Evolutionary conservation across 768 basidiomycete species (phyloP).

Genomic region (Leccinellum luteum): DNA sequence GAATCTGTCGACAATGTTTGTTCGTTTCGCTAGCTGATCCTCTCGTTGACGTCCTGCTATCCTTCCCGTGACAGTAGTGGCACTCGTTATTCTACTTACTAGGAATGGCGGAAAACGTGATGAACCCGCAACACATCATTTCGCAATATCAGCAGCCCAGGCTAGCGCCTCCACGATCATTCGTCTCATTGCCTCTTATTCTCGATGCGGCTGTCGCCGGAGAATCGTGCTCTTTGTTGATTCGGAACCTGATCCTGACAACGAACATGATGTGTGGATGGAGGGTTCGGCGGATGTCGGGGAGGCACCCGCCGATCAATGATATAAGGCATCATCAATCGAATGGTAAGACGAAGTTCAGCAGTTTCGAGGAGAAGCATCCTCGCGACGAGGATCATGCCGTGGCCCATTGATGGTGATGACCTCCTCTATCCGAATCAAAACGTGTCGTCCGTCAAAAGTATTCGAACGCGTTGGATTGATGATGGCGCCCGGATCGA

Average conservation of each 20-base stretch:
- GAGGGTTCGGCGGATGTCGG: neutral
- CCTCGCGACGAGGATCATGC: neutral
- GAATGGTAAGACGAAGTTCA: neutral
- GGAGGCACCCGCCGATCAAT: neutral
- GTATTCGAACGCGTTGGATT: neutral
- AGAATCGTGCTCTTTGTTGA: neutral
- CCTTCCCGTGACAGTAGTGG: neutral
- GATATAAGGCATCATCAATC: too few relatives aligned
- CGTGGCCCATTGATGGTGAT: neutral
- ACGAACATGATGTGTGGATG: neutral
- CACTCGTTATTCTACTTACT: neutral
- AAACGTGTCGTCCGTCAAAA: neutral
- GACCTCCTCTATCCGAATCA: neutral
- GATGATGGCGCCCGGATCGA: neutral
- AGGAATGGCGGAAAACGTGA: neutral
- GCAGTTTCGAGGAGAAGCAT: neutral
- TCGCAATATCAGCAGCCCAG: neutral
- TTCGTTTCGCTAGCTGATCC: too few relatives aligned
- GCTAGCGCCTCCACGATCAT: neutral
- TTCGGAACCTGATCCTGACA: neutral
- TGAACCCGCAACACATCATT: neutral
- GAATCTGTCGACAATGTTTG: too few relatives aligned
- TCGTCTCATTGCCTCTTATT: neutral
- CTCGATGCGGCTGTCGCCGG: neutral
- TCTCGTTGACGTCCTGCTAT: neutral